phyloP scores from a whole-genome alignment of 805 yeast species.

The Kazachstania kunashirensis region DNA sequence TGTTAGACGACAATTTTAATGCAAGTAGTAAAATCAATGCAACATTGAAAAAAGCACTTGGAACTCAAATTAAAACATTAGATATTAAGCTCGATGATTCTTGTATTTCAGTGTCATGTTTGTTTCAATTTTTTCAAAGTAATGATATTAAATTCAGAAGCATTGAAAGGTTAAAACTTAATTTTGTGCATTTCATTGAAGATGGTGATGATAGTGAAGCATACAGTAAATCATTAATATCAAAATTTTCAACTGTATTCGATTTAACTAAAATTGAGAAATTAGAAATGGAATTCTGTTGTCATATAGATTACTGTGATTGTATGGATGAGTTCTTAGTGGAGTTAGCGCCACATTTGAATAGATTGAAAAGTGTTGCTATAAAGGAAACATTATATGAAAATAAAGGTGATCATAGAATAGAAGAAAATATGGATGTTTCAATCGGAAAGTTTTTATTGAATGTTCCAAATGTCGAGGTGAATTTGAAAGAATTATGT shows the following conservation, averaged over 20 bases:
- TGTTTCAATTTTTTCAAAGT: slow-evolving; percentile 21
- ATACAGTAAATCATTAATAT: slow-evolving; percentile 21
- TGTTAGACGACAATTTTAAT: not conserved
- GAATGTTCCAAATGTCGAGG: slow-evolving; percentile 26
- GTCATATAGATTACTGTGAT: slow-evolving; percentile 38
- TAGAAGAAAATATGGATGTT: slow-evolving; percentile 49
- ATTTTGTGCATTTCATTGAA: slow-evolving; percentile 38
- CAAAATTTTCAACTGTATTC: slow-evolving; percentile 8
- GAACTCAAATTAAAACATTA: slow-evolving; percentile 1
- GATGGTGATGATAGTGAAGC: slow-evolving; percentile 33
- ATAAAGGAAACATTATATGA: slow-evolving; percentile 31
- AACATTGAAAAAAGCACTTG: not conserved
- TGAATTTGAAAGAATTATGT: slow-evolving; percentile 34
- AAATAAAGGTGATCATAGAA: slow-evolving; percentile 33
- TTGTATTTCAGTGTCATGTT: slow-evolving; percentile 30
- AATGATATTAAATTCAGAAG: slow-evolving; percentile 9
- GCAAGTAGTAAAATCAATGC: not conserved
- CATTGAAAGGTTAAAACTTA: slow-evolving; percentile 32
- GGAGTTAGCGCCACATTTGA: slow-evolving; percentile 29
- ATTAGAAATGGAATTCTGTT: slow-evolving; percentile 46
- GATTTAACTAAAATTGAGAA: slow-evolving; percentile 28
- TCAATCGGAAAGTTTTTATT: slow-evolving; percentile 35
- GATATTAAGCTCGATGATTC: slow-evolving; percentile 29
- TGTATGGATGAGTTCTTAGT: slow-evolving; percentile 39
- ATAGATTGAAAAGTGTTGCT: slow-evolving; percentile 17